Percentiles rank a stretch among this genome's conserved stretches.
phyloP scores from a whole-genome alignment of 352 stramenopile species.

The Globisporangium spinosum region DNA sequence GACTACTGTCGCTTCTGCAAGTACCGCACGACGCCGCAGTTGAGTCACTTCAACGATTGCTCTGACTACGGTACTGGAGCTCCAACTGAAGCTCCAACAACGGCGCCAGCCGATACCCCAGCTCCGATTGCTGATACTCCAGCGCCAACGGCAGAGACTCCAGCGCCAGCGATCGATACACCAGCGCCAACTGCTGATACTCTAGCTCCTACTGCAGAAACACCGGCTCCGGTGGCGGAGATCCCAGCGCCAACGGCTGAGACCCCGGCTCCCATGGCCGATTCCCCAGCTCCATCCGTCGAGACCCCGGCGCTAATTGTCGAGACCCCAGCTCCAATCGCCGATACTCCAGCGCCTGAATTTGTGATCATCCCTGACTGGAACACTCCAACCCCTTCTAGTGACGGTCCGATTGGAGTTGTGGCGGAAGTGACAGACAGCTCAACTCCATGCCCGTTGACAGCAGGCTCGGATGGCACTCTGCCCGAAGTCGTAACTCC shows the following conservation, averaged over 20 bases:
- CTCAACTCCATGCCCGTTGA: background rate
- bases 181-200: background rate
- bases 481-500: background rate
- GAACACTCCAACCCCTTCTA: no score
- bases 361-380: no score
- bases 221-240: no score
- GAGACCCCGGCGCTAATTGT: background rate
- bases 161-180: background rate
- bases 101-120: no score
- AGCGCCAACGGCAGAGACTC: background rate
- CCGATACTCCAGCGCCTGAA: background rate
- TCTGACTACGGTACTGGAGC: background rate
- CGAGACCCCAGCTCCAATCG: background rate
- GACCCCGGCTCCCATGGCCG: background rate
- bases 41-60: background rate
- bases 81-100: background rate
- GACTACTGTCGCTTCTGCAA: conserved; percentile 29
- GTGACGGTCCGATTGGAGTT: background rate
- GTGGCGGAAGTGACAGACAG: background rate
- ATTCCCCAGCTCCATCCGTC: no score
- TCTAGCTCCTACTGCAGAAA: background rate
- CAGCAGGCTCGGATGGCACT: background rate
- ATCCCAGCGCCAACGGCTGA: no score
- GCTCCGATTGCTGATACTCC: background rate
- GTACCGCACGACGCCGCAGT: background rate